phyloP scores from a whole-genome alignment of 495 filamentous ascomycete genomes.

The Lophiotrema nucula region DNA sequence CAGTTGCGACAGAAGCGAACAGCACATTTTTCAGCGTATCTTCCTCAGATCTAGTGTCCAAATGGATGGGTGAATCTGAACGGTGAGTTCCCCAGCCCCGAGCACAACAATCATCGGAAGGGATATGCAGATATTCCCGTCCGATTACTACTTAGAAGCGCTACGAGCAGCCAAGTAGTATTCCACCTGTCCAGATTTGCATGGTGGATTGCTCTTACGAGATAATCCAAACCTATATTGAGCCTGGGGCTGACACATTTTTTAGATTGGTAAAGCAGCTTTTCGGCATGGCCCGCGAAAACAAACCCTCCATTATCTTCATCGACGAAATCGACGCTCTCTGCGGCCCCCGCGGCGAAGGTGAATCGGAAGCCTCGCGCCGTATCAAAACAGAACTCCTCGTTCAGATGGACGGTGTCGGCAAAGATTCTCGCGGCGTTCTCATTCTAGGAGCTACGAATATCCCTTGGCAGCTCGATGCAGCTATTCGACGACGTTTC shows the following conservation, averaged over 20 bases:
- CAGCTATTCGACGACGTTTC: constrained; percentile 96
- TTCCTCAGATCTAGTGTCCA: constrained; percentile 92
- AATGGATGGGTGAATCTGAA: constrained; percentile 99
- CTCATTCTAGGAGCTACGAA: constrained; percentile 96
- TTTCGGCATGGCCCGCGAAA: constrained; percentile 97
- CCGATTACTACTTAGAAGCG: too few species aligned
- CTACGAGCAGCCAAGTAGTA: too few species aligned
- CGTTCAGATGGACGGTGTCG: constrained; percentile 99
- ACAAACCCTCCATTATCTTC: constrained; percentile 97
- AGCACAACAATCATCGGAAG: background rate
- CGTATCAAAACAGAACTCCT: constrained; percentile 98
- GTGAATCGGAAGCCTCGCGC: constrained; percentile 93
- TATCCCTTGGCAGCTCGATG: constrained; percentile 98
- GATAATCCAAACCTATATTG: too few species aligned
- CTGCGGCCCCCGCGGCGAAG: constrained; percentile 93
- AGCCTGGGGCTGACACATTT: constrained; percentile 14
- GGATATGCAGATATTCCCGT: too few species aligned
- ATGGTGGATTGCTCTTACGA: too few species aligned
- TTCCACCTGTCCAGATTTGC: too few species aligned
- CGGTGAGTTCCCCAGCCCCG: constrained; percentile 55
- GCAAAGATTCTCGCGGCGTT: constrained; percentile 88
- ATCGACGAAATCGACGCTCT: constrained; percentile 99
- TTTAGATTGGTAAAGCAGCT: constrained; percentile 89
- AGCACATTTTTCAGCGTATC: constrained; percentile 99
- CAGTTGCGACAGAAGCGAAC: constrained; percentile 96